Conservation (phyloP, 2,329 filamentous ascomycete genomes). For the Diplodia sapinea region DNA sequence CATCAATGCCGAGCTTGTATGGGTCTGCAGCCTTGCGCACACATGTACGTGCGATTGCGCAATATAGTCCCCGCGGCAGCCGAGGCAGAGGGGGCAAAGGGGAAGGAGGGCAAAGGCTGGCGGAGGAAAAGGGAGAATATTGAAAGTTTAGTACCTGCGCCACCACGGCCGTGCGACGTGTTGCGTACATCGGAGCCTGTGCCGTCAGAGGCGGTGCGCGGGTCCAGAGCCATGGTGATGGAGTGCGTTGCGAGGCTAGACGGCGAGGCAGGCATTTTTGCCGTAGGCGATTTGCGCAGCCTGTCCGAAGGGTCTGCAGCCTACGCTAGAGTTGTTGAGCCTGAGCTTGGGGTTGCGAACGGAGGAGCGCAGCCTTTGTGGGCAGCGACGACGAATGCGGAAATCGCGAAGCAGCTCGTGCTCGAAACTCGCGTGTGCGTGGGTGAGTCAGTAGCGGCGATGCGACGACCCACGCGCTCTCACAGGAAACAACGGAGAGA, state of each 20-base stretch:
- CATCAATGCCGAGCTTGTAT: background rate
- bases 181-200: constrained; percentile 38
- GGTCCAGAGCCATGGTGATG: constrained; percentile 28
- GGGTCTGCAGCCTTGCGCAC: background rate
- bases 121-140: constrained; percentile 22
- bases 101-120: constrained; percentile 7
- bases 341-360: background rate
- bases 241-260: background rate
- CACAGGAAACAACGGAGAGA: background rate
- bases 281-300: background rate
- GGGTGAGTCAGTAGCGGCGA: background rate
- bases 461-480: background rate
- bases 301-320: background rate
- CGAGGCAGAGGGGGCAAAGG: background rate
- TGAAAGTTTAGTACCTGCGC: constrained; percentile 61
- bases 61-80: background rate
- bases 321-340: background rate
- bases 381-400: constrained; percentile 15
- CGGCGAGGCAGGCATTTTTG: background rate
- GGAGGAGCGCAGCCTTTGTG: background rate
- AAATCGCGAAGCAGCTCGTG: constrained; percentile 1
- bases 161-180: constrained; percentile 74
- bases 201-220: constrained; percentile 35
- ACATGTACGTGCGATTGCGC: constrained; percentile 10
- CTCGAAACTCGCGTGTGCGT: background rate